Evolutionary conservation across 495 filamentous ascomycete species (phyloP), one percentile per base, ranked within the genome.

Genomic region (Trichoderma asperelloides): DNA sequence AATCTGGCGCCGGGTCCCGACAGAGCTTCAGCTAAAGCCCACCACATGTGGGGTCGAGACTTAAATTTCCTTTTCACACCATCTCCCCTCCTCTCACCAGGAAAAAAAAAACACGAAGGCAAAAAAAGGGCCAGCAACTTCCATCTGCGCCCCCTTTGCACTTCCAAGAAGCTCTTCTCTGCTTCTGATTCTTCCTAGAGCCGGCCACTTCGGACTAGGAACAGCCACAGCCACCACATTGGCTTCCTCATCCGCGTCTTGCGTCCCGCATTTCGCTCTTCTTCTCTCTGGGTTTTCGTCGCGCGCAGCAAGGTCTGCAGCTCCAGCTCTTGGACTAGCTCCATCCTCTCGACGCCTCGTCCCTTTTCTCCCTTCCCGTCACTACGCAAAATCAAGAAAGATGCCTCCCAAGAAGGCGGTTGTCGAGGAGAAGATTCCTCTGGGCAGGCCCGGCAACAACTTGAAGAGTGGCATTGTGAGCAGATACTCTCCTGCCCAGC

Each of bases 391-490:
- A 79, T 78, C 65, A 84, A 78, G 71, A 72, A 79, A 80, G 74
- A 92, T 92, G 89, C 83, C 88, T 77, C 89, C 89, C 73, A 92
- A 92, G 82, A 92, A 91, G 76, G 80, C 77, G 57, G 86, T 86
- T 74, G 81, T 87, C 71, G 79, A 83, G 76, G 86, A 92, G 86
- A 92, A 92, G 86, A 82, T 92, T 78, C 83, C 90, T 67, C 84
- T 99, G 76, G 96, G 96, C 75, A 86, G 96, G 74, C 96, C 96
- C 67, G 96, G 96, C 72, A 99, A 99, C 84, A 97, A 88, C 82
- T 81, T 99, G 80, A 99, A 98, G 87, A 96, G 91, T 82, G 96
- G 96, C 85, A 99, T 99, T 87, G 96, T 64, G 40, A 64, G 62
- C 62, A 43, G 40, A 1, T 25, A 64, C 62, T 41, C 62, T 23